Base-by-base conservation (phyloP, 208 protist genomes). In the Trypanosoma lewisi region DNA sequence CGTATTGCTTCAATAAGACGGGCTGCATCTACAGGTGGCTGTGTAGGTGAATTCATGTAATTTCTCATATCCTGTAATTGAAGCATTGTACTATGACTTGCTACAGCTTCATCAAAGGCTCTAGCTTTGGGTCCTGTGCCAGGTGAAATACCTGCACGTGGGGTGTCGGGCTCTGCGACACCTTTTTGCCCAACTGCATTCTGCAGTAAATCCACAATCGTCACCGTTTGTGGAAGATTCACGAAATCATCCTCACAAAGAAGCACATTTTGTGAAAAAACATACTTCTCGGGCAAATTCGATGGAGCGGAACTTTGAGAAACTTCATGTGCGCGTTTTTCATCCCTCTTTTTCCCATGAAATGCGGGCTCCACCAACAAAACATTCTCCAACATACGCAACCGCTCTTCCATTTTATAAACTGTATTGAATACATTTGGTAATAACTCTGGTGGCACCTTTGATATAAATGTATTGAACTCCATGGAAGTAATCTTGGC, bases 231-330 rank as follows among this genome's bases (percentile, higher is more conserved):
- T 48, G 88, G 88, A 41, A 94, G 67, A 23, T 67, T 85, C 28
- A 81, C 78, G 76, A 85, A 85, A 56, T 91, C 83, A 55, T 90
- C 85, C 52, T 91, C 83, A 70, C 85, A 91, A 14, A 94, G 85
- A 44, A 94, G 83, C 23, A 94, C 83, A 59, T 94, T 94, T 61
- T 94, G 88, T 19, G 88, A 94, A 73, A 94, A 94, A 53, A 89
- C 77, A 55, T 80, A 94, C 70, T 87, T 90, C 23, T 94, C 88
- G 3, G 83, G 83, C 25, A 87, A 44, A 39, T 67, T 66, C 44
- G 56, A 33, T n/a, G 37, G 59, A 11, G 56, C 14, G n/a, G 19
- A 36, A 28, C 50, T 55, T 61, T 36, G 54, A n/a, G 59, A 28
- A 31, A 63, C 67, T 55, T 94, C 85, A 33, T 91, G 77, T 28